Conservation (phyloP, 768 basidiomycete species). For the Pleurotus ostreatus region DNA sequence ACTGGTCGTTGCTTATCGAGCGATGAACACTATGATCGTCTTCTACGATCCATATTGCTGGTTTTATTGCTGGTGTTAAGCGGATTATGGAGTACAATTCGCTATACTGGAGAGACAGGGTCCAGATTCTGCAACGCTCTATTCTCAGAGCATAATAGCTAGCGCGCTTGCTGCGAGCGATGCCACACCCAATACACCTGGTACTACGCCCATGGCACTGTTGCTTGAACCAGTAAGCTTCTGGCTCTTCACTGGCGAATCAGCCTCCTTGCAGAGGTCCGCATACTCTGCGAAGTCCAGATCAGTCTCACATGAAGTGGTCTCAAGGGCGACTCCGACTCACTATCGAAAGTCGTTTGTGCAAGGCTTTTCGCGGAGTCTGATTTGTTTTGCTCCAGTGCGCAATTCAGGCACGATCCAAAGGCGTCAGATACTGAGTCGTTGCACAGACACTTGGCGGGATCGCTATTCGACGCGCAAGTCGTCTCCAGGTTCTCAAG, state of each 20-base stretch:
- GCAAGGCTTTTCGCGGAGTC: not conserved
- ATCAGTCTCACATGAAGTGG: too few relatives aligned
- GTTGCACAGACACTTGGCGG: not conserved
- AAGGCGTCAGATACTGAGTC: not conserved
- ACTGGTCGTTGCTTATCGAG: too few relatives aligned
- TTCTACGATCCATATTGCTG: too few relatives aligned
- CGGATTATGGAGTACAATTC: too few relatives aligned
- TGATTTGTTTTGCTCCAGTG: not conserved
- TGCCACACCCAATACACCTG: not conserved
- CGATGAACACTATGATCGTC: too few relatives aligned
- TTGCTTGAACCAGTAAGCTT: not conserved
- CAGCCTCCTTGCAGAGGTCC: slow-evolving; percentile 1
- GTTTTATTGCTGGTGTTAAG: too few relatives aligned
- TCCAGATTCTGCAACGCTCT: too few relatives aligned
- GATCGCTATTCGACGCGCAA: not conserved
- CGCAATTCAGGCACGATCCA: not conserved
- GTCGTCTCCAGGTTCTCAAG: not conserved
- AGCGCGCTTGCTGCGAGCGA: not conserved
- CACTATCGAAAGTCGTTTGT: not conserved
- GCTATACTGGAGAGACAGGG: too few relatives aligned
- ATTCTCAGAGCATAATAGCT: not conserved
- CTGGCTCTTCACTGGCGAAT: not conserved
- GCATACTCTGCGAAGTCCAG: not conserved
- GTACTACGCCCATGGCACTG: not conserved
- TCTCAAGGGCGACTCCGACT: not conserved